Evolutionary conservation across 2,329 filamentous ascomycete genomes (phyloP), one percentile per base, ranked within the genome.

Genomic region (Penicillium sp.): DNA sequence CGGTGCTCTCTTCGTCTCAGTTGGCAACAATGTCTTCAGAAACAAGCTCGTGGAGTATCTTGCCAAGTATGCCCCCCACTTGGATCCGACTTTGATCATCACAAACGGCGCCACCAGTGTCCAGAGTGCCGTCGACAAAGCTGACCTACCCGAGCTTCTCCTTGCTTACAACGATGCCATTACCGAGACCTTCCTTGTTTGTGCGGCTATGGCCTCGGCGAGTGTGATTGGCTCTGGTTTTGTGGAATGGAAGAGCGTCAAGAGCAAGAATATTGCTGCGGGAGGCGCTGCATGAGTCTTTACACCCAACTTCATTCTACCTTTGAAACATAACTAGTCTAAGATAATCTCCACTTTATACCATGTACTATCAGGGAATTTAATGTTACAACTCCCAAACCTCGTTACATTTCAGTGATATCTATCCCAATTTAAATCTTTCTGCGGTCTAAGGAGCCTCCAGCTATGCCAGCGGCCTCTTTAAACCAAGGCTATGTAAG

Each of bases 1-100:
- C 3, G 64, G 63, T 29, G 52, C 66, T 0, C 48, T 70, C 14
- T 66, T 65, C 42, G 56, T 69, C 35, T 63, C 65, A 7, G 62
- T 68, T 26, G 65, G 50, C 19, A 61, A 70, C 41, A 67, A 62
- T 1, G 45, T 69, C 2, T 67, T 70, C 42, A 58, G 53, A 5
- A 65, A 62, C 32, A 43, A 54, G n/a, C 57, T 67, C n/a, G 65
- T 69, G 46, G 41, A 47, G 30, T 42, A 45, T 23, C 43, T 45
- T 27, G 57, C 51, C 11, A 53, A 42, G 11, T 42, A 42, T 16
- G 9, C 7, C 8, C 44, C 51, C n/a, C 23, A 19, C 7, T 7
- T 53, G 30, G 38, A 53, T 30, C 4, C 38, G 1, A 23, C 23
- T 23, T n/a, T 30, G 19, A 35, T 53, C 7, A 14, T 53, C 32